Conservation (phyloP, 805 yeast genomes). For the Myxozyma udenii region DNA sequence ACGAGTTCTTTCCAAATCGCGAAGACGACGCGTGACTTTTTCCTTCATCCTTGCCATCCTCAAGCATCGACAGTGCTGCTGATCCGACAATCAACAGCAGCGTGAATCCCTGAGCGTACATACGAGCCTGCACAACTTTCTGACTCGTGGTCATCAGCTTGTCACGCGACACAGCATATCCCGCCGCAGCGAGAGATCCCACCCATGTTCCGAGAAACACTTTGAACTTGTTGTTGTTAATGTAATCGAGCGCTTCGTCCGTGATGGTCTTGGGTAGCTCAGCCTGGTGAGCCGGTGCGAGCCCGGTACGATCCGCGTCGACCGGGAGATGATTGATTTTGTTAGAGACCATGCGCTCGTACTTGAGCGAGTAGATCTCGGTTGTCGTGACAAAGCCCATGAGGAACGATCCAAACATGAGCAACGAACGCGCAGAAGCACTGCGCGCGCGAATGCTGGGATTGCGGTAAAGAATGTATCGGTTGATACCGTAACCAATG, state of each 20-base stretch:
- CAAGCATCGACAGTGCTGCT: conserved; percentile 41
- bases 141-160: conserved; percentile 71
- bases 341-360: conserved; percentile 31
- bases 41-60: conserved; percentile 42
- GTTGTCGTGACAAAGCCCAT: conserved; percentile 24
- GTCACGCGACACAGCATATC: conserved; percentile 70
- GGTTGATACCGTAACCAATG: conserved; percentile 15
- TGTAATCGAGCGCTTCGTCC: conserved; percentile 15
- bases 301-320: conserved; percentile 7
- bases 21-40: neutral
- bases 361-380: conserved; percentile 24
- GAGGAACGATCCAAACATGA: conserved; percentile 19
- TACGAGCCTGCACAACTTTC: conserved; percentile 83
- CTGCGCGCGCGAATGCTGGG: conserved; percentile 12
- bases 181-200: conserved; percentile 73
- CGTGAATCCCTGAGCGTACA: conserved; percentile 84
- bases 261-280: conserved; percentile 23
- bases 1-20: no score
- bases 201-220: conserved; percentile 76
- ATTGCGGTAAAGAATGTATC: conserved; percentile 6
- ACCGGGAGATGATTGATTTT: conserved; percentile 32
- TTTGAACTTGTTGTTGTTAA: conserved; percentile 25
- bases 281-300: neutral
- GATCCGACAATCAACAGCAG: conserved; percentile 69
- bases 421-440: conserved; percentile 19